Evolutionary conservation across 805 yeast species (phyloP).

Genomic region (Wickerhamiella sorbophila): DNA sequence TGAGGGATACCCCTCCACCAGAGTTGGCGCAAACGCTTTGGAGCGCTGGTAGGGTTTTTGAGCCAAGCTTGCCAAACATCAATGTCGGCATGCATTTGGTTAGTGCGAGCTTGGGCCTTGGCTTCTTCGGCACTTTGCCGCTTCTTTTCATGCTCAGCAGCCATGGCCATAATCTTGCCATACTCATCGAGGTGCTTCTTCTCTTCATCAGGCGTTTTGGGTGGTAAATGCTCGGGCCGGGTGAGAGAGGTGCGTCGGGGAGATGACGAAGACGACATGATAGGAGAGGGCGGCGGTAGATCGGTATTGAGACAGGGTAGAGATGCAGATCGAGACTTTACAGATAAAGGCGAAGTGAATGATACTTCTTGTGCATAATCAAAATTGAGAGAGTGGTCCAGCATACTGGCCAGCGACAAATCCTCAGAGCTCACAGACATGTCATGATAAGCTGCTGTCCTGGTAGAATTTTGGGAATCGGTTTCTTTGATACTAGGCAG

Average conservation of each 20-base stretch:
- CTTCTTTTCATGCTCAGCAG: constrained; percentile 29
- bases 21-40: constrained; percentile 33
- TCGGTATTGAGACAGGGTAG: background rate
- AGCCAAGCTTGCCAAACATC: constrained; percentile 31
- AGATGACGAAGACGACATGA: background rate
- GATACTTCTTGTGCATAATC: background rate
- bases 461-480: background rate
- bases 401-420: background rate
- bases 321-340: background rate
- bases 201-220: constrained; percentile 41
- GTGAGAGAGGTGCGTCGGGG: constrained; percentile 31
- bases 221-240: constrained; percentile 53
- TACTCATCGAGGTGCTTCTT: constrained; percentile 41
- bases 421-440: background rate
- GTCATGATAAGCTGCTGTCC: background rate
- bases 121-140: constrained; percentile 15
- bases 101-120: constrained; percentile 15
- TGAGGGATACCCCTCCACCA: constrained; percentile 50
- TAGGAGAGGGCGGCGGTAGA: background rate
- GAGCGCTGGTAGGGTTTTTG: constrained; percentile 1
- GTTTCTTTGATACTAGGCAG: background rate
- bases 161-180: constrained; percentile 28
- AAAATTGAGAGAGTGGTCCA: background rate
- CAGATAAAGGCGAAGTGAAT: background rate
- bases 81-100: constrained; percentile 17